Percentiles rank a stretch among this genome's conserved stretches.
These are phyloP conservation scores for Entelexis sorbosivorans DNA, from an alignment of 1,139 yeast species.

Conservation along the genomic window DNA sequence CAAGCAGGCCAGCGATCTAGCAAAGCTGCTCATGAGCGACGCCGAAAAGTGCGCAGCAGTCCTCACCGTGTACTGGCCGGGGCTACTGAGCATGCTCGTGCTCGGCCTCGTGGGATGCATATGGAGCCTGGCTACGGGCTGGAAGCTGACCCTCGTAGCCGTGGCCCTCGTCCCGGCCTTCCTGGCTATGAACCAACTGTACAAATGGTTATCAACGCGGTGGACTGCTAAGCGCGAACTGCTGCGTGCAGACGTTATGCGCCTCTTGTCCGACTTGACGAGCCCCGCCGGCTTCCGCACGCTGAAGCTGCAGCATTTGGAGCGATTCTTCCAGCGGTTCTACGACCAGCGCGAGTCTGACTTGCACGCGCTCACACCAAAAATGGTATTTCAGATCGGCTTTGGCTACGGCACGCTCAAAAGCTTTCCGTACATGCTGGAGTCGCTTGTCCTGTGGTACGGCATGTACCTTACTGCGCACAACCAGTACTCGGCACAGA, in stretches of 20 bases:
- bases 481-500: constrained; percentile 44
- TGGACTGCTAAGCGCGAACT: constrained; percentile 54
- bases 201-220: constrained; percentile 41
- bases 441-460: constrained; percentile 60
- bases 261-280: constrained; percentile 42
- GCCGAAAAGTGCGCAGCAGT: constrained; percentile 61
- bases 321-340: constrained; percentile 36
- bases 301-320: constrained; percentile 46
- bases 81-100: constrained; percentile 42
- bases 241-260: constrained; percentile 45
- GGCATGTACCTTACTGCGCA: constrained; percentile 59
- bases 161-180: constrained; percentile 57
- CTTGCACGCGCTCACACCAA: constrained; percentile 25
- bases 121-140: constrained; percentile 75
- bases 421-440: constrained; percentile 47
- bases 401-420: constrained; percentile 52
- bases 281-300: constrained; percentile 48
- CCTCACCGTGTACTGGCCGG: constrained; percentile 50
- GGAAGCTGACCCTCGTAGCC: constrained; percentile 80
- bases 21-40: constrained; percentile 67
- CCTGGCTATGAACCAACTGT: constrained; percentile 43
- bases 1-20: constrained; percentile 36
- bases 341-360: constrained; percentile 31
- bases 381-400: constrained; percentile 33
- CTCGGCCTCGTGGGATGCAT: constrained; percentile 50